Percentiles rank a stretch among this genome's conserved stretches.
Conservation (phyloP, 2,329 filamentous ascomycete species). For the Knufia petricola region DNA sequence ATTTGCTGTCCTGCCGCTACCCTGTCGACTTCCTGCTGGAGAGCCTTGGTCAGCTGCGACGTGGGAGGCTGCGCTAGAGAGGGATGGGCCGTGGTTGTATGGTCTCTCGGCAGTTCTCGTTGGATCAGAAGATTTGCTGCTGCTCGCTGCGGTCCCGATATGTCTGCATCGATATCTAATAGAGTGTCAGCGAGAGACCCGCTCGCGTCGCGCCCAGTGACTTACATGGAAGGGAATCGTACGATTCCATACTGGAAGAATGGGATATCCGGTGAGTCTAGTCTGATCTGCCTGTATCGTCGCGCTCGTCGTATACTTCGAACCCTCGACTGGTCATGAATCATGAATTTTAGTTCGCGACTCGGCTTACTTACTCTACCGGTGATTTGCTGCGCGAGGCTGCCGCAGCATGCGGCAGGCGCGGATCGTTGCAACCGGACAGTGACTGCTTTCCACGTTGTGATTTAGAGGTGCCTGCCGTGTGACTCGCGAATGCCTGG, state of each 20-base stretch:
- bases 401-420: too few species aligned
- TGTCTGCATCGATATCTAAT: conserved; percentile 70
- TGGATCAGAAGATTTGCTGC: conserved; percentile 61
- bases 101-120: conserved; percentile 49
- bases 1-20: conserved; percentile 53
- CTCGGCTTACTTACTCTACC: too few species aligned
- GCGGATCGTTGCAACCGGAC: too few species aligned
- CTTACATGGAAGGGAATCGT: conserved; percentile 41
- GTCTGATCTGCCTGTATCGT: background rate
- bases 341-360: too few species aligned
- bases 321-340: too few species aligned
- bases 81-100: conserved; percentile 45
- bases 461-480: too few species aligned
- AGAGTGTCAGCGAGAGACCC: conserved; percentile 10
- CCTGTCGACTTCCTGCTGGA: conserved; percentile 60
- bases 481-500: too few species aligned
- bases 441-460: too few species aligned
- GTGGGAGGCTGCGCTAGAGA: conserved; percentile 46
- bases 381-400: too few species aligned
- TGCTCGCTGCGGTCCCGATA: conserved; percentile 50
- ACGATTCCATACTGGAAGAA: conserved; percentile 59
- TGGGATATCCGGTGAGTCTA: conserved; percentile 26
- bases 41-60: conserved; percentile 54
- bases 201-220: conserved; percentile 17
- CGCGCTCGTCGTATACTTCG: too few species aligned